These are phyloP conservation scores for Cocos nucifera DNA, from an alignment of 176 grass and related monocot genomes.

Conservation along the genomic window DNA sequence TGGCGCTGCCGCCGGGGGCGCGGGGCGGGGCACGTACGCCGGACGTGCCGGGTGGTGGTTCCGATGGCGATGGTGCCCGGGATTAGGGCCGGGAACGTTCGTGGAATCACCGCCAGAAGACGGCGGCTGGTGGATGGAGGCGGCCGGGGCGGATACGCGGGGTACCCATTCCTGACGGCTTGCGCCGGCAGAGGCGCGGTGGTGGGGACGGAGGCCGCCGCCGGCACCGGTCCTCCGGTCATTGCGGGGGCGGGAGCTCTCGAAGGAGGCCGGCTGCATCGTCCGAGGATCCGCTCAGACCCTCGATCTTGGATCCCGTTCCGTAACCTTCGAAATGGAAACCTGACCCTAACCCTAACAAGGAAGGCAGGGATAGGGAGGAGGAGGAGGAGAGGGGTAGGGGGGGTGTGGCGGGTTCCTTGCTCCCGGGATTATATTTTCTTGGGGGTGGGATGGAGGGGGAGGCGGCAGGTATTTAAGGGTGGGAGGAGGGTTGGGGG, in stretches of 20 bases:
- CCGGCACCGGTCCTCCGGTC: constrained; percentile 6
- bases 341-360: background rate
- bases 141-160: constrained; percentile 18
- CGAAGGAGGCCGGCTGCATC: constrained; percentile 3
- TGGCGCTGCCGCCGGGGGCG: background rate
- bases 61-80: constrained; percentile 1
- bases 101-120: background rate
- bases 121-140: constrained; percentile 7
- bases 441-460: too few species aligned
- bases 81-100: constrained; percentile 1
- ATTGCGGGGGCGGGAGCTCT: background rate
- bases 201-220: constrained; percentile 25
- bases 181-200: constrained; percentile 3
- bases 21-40: background rate
- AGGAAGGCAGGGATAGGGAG: background rate
- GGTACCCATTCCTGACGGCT: constrained; percentile 47
- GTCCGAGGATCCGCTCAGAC: background rate
- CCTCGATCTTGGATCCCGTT: background rate
- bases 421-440: too few species aligned
- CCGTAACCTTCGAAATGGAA: background rate
- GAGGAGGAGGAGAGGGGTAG: too few species aligned
- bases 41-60: background rate
- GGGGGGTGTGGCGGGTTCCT: too few species aligned
- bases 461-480: too few species aligned
- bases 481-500: too few species aligned